Base-by-base conservation (phyloP, 2,329 filamentous ascomycete genomes). In the Apiospora hydei region DNA sequence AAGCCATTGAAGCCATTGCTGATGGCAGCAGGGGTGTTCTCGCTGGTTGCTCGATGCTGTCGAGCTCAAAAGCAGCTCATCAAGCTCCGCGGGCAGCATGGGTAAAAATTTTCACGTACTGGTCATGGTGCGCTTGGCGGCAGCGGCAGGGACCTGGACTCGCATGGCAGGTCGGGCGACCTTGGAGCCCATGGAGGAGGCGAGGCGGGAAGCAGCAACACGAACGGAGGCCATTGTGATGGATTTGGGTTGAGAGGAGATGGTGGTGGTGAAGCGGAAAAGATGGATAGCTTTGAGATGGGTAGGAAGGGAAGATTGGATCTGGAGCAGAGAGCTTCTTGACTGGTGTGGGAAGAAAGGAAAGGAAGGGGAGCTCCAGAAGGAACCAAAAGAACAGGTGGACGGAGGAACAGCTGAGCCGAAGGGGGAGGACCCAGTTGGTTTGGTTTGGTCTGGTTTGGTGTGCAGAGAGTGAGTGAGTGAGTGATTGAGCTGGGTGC, bases 191-290 rank as follows among this genome's bases (percentile, higher is more conserved):
- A 92, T 92, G 86, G 92, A 89, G 83, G 90, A 88, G 85, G 92
- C 91, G 88, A 94, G 89, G 85, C 93, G 91, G 82, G 92, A 91
- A 84, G 92, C 90, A 86, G 94, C 88, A 85, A 94, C 89, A 87
- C 93, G 92, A 84, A 90, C 87, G 85, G 90, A 89, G 85, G 92
- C 91, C 93, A 95, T 95, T 94, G 89, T 90, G 87, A 84, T 86
- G 75, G 77, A 76, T 75, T 71, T 72, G 79, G 77, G 78, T 81
- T 82, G 83, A 81, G 82, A 81, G 82, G 82, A 84, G 83, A 84
- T 80, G 79, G 53, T 64, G 57, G 57, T 64, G 57, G 57, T 64
- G 77, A 78, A 80, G 77, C 77, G 77, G 78, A 77, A 77, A 77
- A 79, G 77, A 80, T 80, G 78, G 77, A 38, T 64, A 64, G 57